phyloP scores from a whole-genome alignment of 495 filamentous ascomycete genomes.

The Barbatosphaeria neglecta region DNA sequence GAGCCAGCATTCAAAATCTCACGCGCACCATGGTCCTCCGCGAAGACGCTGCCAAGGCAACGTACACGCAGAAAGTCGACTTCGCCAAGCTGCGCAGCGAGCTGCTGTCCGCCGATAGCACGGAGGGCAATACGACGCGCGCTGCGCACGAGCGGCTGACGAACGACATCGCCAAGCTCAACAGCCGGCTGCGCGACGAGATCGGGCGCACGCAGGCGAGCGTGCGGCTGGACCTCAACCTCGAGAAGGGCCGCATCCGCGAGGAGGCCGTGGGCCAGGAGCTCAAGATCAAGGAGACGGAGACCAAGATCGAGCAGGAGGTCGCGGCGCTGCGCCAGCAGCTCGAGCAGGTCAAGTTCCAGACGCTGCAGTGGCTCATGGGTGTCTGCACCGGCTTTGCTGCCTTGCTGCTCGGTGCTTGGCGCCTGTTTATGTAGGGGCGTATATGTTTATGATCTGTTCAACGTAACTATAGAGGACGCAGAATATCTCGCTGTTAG shows the following conservation, averaged over 20 bases:
- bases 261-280: conserved; percentile 97
- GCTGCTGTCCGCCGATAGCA: conserved; percentile 79
- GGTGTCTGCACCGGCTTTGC: conserved; percentile 90
- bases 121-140: conserved; percentile 76
- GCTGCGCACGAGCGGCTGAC: conserved; percentile 85
- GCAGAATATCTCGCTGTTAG: background rate
- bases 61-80: conserved; percentile 97
- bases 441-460: background rate
- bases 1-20: conserved; percentile 79
- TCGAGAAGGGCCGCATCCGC: conserved; percentile 93
- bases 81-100: conserved; percentile 98
- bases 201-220: conserved; percentile 85
- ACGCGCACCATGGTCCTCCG: conserved; percentile 98
- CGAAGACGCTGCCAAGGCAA: conserved; percentile 76
- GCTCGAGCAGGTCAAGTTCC: conserved; percentile 94
- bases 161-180: conserved; percentile 89
- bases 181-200: conserved; percentile 79
- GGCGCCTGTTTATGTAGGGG: conserved; percentile 65
- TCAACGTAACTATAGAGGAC: no score
- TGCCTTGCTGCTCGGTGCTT: conserved; percentile 88
- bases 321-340: conserved; percentile 82
- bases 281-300: conserved; percentile 97
- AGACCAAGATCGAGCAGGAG: conserved; percentile 97
- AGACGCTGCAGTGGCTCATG: conserved; percentile 96
- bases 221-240: conserved; percentile 82